Percentiles rank a stretch among this genome's conserved stretches.
phyloP scores from a whole-genome alignment of 345 rosid species.

The Gossypium thurberi region DNA sequence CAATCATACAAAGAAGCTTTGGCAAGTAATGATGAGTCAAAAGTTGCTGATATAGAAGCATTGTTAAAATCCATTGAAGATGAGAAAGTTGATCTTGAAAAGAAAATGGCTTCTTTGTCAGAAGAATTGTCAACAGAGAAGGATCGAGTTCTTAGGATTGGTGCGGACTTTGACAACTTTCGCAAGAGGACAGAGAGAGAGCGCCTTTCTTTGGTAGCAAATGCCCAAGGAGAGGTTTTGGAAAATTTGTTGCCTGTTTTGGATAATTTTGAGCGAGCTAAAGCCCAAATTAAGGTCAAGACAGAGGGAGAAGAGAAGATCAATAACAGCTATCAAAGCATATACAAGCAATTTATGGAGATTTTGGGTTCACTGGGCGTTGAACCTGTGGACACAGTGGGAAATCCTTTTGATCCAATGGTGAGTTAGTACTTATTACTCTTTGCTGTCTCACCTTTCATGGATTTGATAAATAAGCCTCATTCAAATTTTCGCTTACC shows the following conservation, averaged over 20 bases:
- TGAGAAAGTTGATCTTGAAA: slow-evolving; percentile 49
- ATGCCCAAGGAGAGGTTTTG: slow-evolving; percentile 90
- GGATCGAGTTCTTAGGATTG: slow-evolving; percentile 72
- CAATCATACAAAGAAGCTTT: slow-evolving; percentile 64
- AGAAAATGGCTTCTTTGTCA: slow-evolving; percentile 47
- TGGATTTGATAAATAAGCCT: slow-evolving; percentile 2
- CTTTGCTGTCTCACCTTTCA: slow-evolving; percentile 12
- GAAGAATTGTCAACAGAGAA: slow-evolving; percentile 60
- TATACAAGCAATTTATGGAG: slow-evolving; percentile 82
- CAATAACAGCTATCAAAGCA: slow-evolving; percentile 84
- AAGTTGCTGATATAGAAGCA: slow-evolving; percentile 59
- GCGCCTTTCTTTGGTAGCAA: slow-evolving; percentile 66
- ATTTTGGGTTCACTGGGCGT: slow-evolving; percentile 74
- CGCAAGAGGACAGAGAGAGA: slow-evolving; percentile 91
- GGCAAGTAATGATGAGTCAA: slow-evolving; percentile 50
- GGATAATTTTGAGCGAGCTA: slow-evolving; percentile 97
- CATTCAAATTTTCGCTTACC: background rate
- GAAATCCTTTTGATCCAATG: slow-evolving; percentile 87
- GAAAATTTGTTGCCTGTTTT: slow-evolving; percentile 72
- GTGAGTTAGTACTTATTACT: slow-evolving; percentile 41
- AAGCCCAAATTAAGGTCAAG: slow-evolving; percentile 71
- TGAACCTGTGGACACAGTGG: slow-evolving; percentile 70
- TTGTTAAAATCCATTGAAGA: slow-evolving; percentile 62
- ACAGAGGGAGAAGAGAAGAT: slow-evolving; percentile 91
- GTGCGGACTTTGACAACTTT: slow-evolving; percentile 96